Percentiles rank a stretch among this genome's conserved stretches.
phyloP scores from a whole-genome alignment of 148 eudicot genomes.

The Chenopodium formosanum region DNA sequence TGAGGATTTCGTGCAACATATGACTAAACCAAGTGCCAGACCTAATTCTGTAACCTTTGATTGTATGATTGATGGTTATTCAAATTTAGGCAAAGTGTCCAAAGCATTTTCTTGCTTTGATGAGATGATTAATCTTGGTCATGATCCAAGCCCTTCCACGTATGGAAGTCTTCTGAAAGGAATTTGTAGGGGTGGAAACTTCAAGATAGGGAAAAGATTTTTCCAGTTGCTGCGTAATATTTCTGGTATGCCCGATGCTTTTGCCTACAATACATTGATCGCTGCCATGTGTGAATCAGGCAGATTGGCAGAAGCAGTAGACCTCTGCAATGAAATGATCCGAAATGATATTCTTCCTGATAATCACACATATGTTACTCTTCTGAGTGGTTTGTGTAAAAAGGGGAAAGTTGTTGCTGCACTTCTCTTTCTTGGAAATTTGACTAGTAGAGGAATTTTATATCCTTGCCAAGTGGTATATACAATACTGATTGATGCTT shows the following conservation, averaged over 20 bases:
- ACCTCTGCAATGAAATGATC: slow-evolving; percentile 63
- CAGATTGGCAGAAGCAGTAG: slow-evolving; percentile 44
- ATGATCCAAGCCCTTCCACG: slow-evolving; percentile 55
- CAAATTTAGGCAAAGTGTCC: slow-evolving; percentile 42
- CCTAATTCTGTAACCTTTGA: slow-evolving; percentile 65
- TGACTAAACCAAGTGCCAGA: slow-evolving; percentile 43
- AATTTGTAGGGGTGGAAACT: slow-evolving; percentile 54
- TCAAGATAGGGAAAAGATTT: slow-evolving; percentile 53
- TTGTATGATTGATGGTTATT: slow-evolving; percentile 60
- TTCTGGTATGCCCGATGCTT: slow-evolving; percentile 49
- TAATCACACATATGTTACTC: slow-evolving; percentile 51
- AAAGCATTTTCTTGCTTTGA: slow-evolving; percentile 64
- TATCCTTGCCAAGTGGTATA: slow-evolving; percentile 45
- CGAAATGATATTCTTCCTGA: slow-evolving; percentile 54
- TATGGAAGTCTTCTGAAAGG: slow-evolving; percentile 76
- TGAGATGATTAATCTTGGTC: slow-evolving; percentile 58
- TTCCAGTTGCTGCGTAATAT: slow-evolving; percentile 43
- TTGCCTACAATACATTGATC: slow-evolving; percentile 61
- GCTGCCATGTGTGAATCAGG: slow-evolving; percentile 59
- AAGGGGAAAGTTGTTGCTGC: slow-evolving; percentile 57
- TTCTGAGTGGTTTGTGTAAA: slow-evolving; percentile 64
- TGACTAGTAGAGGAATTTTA: slow-evolving; percentile 36
- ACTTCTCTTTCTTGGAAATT: slow-evolving; percentile 48
- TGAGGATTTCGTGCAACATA: slow-evolving; percentile 58
- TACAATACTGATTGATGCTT: slow-evolving; percentile 61